phyloP scores from a whole-genome alignment of 805 yeast species.

The Jamesozyma gamospora region DNA sequence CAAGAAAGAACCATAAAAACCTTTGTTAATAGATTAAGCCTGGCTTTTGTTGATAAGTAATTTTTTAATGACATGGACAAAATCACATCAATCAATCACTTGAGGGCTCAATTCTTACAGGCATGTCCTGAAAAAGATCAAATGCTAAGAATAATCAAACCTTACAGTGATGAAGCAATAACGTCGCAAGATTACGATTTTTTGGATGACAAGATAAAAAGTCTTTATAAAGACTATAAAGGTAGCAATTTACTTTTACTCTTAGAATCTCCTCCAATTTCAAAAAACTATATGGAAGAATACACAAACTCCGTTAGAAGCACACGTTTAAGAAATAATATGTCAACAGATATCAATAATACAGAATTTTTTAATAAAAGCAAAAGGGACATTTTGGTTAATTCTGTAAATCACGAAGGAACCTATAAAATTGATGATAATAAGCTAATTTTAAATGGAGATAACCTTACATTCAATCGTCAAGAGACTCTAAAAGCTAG shows the following conservation, averaged over 20 bases:
- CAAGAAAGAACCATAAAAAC: no score
- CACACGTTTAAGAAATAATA: constrained; percentile 3
- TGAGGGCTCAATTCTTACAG: constrained; percentile 24
- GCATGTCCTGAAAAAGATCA: constrained; percentile 24
- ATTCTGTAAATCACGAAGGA: constrained; percentile 2
- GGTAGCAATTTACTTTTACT: constrained; percentile 14
- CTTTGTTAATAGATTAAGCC: no score
- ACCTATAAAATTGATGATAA: not conserved
- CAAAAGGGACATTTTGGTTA: not conserved
- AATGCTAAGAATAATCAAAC: constrained; percentile 23
- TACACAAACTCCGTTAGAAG: constrained; percentile 4
- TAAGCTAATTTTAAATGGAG: not conserved
- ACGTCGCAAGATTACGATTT: constrained; percentile 1
- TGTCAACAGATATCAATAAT: not conserved
- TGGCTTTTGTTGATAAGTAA: no score
- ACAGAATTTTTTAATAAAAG: not conserved
- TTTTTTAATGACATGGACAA: constrained; percentile 28
- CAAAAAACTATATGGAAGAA: constrained; percentile 15
- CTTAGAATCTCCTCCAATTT: constrained; percentile 26
- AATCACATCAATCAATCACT: constrained; percentile 16
- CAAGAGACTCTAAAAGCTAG: constrained; percentile 1
- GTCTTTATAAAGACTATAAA: constrained; percentile 12
- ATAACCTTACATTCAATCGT: not conserved
- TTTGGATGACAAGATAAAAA: constrained; percentile 9
- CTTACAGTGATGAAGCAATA: constrained; percentile 10